Percentiles rank a stretch among this genome's conserved stretches.
Evolutionary conservation across 345 rosid species (phyloP).

Genomic region (Hypericum androsaemum): DNA sequence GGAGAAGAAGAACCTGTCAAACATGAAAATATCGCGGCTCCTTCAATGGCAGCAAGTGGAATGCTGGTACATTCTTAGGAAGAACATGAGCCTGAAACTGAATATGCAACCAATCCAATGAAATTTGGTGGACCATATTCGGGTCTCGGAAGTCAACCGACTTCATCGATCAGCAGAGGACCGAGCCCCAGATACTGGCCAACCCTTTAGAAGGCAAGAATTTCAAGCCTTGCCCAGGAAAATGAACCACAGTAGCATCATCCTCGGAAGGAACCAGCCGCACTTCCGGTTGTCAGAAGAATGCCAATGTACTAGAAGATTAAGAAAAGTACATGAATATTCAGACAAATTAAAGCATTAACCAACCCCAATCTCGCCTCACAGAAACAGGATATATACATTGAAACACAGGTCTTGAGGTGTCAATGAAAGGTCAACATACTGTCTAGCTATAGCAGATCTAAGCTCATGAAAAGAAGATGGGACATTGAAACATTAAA

Average conservation of each 20-base stretch:
- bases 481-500: too few relatives aligned
- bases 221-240: slow-evolving; percentile 33
- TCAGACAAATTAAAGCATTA: slow-evolving; percentile 9
- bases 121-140: slow-evolving; percentile 10
- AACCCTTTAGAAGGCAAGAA: slow-evolving; percentile 23
- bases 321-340: slow-evolving; percentile 1
- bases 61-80: slow-evolving; percentile 19
- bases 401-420: too few relatives aligned
- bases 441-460: too few relatives aligned
- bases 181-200: slow-evolving; percentile 25
- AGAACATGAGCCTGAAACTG: slow-evolving; percentile 6
- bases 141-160: slow-evolving; percentile 11
- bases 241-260: slow-evolving; percentile 34
- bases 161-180: slow-evolving; percentile 19
- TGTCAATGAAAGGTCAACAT: too few relatives aligned
- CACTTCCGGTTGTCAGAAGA: slow-evolving; percentile 11
- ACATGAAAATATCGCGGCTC: slow-evolving; percentile 14
- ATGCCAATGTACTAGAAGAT: slow-evolving; percentile 9
- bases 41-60: slow-evolving; percentile 22
- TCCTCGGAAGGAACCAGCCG: slow-evolving; percentile 16
- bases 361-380: background rate
- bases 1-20: slow-evolving; percentile 18
- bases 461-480: too few relatives aligned
- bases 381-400: too few relatives aligned
- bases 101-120: slow-evolving; percentile 12